phyloP scores from a whole-genome alignment of 1,139 yeast genomes.

The Wickerhamiella pararugosa region DNA sequence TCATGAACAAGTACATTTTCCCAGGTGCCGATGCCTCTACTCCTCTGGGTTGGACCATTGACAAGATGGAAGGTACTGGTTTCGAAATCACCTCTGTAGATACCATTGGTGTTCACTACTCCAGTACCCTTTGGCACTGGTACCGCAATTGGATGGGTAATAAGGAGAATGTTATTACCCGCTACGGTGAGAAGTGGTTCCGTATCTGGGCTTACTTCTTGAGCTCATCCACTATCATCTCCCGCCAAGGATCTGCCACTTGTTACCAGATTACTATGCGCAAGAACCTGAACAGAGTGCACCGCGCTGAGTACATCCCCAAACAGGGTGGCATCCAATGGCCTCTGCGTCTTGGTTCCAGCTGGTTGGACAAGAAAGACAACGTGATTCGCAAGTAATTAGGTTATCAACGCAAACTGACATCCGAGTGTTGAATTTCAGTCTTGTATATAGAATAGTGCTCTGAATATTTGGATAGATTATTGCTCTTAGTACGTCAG shows the following conservation, averaged over 20 bases:
- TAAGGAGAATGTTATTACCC: conserved; percentile 58
- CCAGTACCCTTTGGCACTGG: conserved; percentile 90
- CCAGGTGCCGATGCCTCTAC: conserved; percentile 98
- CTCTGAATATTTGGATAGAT: too few relatives aligned
- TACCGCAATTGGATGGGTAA: conserved; percentile 88
- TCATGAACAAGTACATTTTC: conserved; percentile 92
- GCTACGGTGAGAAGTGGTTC: conserved; percentile 82
- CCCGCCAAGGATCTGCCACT: conserved; percentile 90
- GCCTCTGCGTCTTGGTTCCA: conserved; percentile 40
- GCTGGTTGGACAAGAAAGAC: conserved; percentile 30
- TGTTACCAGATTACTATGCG: conserved; percentile 85
- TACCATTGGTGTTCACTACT: conserved; percentile 84
- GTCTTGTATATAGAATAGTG: too few relatives aligned
- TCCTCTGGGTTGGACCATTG: conserved; percentile 71
- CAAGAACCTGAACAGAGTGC: conserved; percentile 75
- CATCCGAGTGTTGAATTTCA: too few relatives aligned
- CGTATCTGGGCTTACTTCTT: conserved; percentile 90
- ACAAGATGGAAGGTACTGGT: conserved; percentile 67
- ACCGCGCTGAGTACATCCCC: conserved; percentile 71
- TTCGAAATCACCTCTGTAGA: conserved; percentile 76
- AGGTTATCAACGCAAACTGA: too few relatives aligned
- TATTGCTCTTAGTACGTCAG: too few relatives aligned
- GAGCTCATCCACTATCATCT: conserved; percentile 63
- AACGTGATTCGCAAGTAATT: background rate
- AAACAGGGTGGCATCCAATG: conserved; percentile 60